Conservation (phyloP, 768 basidiomycete genomes). For the Candolleomyces aberdarensis region DNA sequence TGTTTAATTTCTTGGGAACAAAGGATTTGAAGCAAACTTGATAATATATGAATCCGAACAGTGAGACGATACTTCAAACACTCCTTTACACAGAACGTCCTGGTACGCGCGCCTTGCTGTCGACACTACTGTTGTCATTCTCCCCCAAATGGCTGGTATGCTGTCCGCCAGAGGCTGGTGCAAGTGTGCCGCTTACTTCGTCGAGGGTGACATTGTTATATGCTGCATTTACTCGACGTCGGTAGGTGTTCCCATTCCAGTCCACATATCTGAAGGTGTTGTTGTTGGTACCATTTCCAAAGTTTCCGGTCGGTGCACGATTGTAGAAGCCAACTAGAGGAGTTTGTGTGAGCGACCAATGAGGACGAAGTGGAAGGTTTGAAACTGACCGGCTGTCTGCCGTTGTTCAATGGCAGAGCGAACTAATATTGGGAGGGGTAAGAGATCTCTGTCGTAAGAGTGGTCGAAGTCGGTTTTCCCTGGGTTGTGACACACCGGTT, state of each 20-base stretch:
- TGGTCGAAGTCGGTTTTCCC: conserved; percentile 61
- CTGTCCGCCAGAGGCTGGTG: conserved; percentile 8
- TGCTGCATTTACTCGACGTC: conserved; percentile 56
- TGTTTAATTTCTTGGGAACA: too few species aligned
- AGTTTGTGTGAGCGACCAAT: not conserved
- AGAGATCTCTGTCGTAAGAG: conserved; percentile 57
- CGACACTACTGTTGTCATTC: not conserved
- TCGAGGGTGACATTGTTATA: conserved; percentile 62
- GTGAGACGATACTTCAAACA: too few species aligned
- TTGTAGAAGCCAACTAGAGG: conserved; percentile 49
- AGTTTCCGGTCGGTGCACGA: conserved; percentile 41
- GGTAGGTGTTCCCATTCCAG: conserved; percentile 57
- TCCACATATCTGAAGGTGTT: conserved; percentile 67
- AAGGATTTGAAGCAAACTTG: not conserved
- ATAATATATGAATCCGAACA: not conserved
- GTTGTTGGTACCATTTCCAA: conserved; percentile 67
- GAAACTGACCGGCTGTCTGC: conserved; percentile 53
- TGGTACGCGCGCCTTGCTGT: conserved; percentile 15
- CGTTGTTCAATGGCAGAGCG: conserved; percentile 55
- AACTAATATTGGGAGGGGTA: conserved; percentile 57
- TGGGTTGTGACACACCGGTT: conserved; percentile 16
- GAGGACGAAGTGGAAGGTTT: not conserved
- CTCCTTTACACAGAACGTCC: not conserved
- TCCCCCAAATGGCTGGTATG: not conserved
- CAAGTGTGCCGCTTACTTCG: conserved; percentile 44